Conservation (phyloP, 345 rosid genomes). For the Eucalyptus cladocalyx region DNA sequence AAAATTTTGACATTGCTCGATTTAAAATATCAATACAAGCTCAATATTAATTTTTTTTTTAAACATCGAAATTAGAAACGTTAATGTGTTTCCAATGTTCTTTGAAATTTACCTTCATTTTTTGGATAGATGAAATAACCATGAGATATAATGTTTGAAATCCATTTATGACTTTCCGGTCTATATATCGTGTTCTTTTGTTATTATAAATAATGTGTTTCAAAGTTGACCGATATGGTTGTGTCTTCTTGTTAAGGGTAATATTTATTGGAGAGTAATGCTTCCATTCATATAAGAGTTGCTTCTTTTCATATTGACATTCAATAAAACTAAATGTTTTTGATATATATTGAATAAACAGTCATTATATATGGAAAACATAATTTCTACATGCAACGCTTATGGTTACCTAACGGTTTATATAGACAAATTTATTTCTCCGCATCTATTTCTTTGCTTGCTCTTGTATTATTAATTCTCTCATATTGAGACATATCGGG, state of each 20-base stretch:
- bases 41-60: too few species aligned
- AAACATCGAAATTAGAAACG: neutral
- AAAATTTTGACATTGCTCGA: neutral
- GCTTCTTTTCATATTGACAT: neutral
- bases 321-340: too few species aligned
- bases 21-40: neutral
- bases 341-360: too few species aligned
- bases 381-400: neutral
- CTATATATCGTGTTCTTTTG: neutral
- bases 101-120: neutral
- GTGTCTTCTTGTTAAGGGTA: neutral
- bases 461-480: neutral
- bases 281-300: neutral
- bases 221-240: neutral
- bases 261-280: neutral
- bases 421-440: neutral
- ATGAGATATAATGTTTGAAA: neutral
- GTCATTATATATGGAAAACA: too few species aligned
- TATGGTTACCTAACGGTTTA: accelerated
- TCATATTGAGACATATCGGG: too few species aligned
- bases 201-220: neutral
- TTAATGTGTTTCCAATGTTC: neutral
- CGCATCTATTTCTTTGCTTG: neutral
- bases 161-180: neutral
- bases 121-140: neutral